These are phyloP conservation scores for Aspergillus neotritici DNA, from an alignment of 2,329 filamentous ascomycete genomes.

Conservation along the genomic window DNA sequence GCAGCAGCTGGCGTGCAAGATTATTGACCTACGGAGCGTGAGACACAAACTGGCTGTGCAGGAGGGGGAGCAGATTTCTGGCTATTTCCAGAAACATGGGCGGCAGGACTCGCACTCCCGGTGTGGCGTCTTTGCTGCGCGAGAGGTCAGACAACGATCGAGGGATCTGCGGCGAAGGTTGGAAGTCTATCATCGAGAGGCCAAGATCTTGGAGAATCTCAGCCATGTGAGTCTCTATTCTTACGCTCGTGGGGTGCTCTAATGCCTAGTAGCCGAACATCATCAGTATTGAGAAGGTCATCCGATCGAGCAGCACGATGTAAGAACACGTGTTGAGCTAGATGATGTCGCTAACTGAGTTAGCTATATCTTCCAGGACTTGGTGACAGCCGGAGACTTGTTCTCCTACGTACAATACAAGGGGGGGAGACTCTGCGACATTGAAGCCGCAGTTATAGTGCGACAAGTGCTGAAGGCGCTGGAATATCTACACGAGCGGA, in stretches of 20 bases:
- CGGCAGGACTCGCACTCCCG: not conserved
- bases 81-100: conserved; percentile 3
- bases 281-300: conserved; percentile 52
- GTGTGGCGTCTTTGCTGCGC: conserved; percentile 7
- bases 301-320: conserved; percentile 49
- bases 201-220: conserved; percentile 46
- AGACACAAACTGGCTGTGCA: conserved; percentile 9
- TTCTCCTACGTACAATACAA: conserved; percentile 54
- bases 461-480: conserved; percentile 53
- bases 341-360: conserved; percentile 7
- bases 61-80: conserved; percentile 8
- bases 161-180: conserved; percentile 5
- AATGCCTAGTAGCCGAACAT: conserved; percentile 50
- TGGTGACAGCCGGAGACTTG: conserved; percentile 56
- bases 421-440: conserved; percentile 42
- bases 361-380: conserved; percentile 57
- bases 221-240: conserved; percentile 41
- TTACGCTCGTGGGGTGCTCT: not conserved
- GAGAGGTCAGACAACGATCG: not conserved
- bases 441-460: conserved; percentile 50
- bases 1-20: conserved; percentile 43
- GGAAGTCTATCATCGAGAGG: conserved; percentile 35
- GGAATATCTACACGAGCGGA: conserved; percentile 51
- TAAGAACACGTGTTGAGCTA: conserved; percentile 22
- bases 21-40: conserved; percentile 35